Base-by-base conservation (phyloP, 2,329 filamentous ascomycete genomes). In the Xylaria polymorpha region DNA sequence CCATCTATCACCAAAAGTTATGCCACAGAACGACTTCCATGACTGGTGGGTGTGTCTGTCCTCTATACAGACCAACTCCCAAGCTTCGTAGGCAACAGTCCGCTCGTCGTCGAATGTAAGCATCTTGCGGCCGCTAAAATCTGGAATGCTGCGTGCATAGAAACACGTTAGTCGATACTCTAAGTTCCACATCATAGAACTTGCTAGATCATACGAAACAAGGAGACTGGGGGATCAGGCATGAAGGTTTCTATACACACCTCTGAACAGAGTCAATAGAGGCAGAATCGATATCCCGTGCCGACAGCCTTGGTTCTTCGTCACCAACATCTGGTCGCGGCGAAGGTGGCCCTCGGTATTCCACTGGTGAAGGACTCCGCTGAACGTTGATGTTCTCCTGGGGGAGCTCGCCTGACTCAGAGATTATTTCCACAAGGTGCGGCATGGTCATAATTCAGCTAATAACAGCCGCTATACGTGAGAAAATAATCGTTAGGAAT, bases 1-100 rank as follows among this genome's bases (percentile, higher is more conserved):
- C 66, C 68, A 74, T 61, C 48, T 71, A 5, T 53, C 43, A 14
- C 67, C 60, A 12, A 73, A 63, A 8, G 64, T 63, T 46, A 76
- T 71, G 3, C 74, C 74, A n/a, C 62, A 74, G 25, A 74, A 66
- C 2, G 69, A 64, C 44, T 59, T 64, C 43, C 55, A 69, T 15
- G 63, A 61, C 22, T 59, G 32, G 35, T 50, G 56, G 14, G 10
- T 35, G 32, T 37, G 3, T n/a, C 15, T 64, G 18, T 69, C 63
- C 4, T 57, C 37, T 15, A 69, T 44, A 4, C 18, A 39, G 39
- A 53, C 39, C 2, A 71, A 5, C 60, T 71, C 69, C 66, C 66
- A 71, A 22, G 69, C 69, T 48, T 71, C 67, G 25, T 71, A 71
- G 14, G 43, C 69, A 20, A 46, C 60, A 18, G 20, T 61, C 53